These are phyloP conservation scores for Eragrostis nindensis DNA, from an alignment of 176 grass and related monocot species.

Conservation along the genomic window DNA sequence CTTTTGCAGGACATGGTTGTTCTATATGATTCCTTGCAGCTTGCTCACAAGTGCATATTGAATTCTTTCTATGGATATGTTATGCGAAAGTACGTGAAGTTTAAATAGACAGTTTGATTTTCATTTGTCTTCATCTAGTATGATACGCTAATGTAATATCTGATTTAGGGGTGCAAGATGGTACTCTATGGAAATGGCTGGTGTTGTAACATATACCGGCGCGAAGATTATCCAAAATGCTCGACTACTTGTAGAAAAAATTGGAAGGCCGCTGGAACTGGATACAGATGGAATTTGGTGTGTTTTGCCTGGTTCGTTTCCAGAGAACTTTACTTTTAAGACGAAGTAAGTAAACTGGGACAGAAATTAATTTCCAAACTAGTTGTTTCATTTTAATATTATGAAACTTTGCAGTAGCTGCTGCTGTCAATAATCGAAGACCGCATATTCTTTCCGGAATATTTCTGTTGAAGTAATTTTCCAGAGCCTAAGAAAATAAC, in stretches of 20 bases:
- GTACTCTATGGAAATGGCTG: constrained; percentile 99
- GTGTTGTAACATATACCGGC: constrained; percentile 98
- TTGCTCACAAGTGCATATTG: constrained; percentile 99
- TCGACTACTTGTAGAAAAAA: constrained; percentile 91
- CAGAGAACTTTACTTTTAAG: constrained; percentile 96
- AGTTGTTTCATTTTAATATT: constrained; percentile 18
- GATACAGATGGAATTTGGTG: constrained; percentile 99
- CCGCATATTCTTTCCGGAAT: not conserved
- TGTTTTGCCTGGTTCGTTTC: constrained; percentile 94
- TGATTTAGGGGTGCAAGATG: constrained; percentile 93
- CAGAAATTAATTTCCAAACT: constrained; percentile 9
- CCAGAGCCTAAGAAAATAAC: too few species aligned
- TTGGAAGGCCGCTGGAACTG: constrained; percentile 92
- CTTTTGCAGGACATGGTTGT: constrained; percentile 97
- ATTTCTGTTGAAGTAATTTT: constrained; percentile 27
- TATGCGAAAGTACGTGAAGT: constrained; percentile 91
- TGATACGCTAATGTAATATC: constrained; percentile 37
- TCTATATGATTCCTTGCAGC: constrained; percentile 95
- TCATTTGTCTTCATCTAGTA: constrained; percentile 27
- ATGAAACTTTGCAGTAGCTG: not conserved
- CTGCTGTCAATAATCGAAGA: constrained; percentile 18
- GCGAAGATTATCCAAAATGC: constrained; percentile 99
- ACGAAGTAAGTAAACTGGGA: constrained; percentile 60
- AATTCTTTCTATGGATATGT: constrained; percentile 99
- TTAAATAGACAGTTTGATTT: constrained; percentile 22